These are phyloP conservation scores for Suillus spraguei DNA, from an alignment of 768 basidiomycete genomes.

Conservation along the genomic window DNA sequence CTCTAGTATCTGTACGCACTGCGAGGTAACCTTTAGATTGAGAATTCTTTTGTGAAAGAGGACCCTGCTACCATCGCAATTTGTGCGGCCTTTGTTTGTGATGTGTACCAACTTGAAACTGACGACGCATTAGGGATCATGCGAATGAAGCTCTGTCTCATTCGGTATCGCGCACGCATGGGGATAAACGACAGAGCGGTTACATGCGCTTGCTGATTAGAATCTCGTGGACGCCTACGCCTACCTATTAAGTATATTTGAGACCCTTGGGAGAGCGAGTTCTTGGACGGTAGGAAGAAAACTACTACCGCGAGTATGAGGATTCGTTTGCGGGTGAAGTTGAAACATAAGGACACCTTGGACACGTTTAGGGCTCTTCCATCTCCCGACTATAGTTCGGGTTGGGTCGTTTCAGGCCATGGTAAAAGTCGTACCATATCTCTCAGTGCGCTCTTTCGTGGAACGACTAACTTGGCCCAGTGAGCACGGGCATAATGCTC, in stretches of 20 bases:
- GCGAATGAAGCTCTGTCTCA: slow-evolving; percentile 79
- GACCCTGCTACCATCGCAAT: slow-evolving; percentile 78
- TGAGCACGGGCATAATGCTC: too few species aligned
- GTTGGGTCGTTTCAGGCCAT: background rate
- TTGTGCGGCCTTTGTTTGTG: slow-evolving; percentile 47
- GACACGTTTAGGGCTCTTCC: too few species aligned
- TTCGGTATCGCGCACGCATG: slow-evolving; percentile 77
- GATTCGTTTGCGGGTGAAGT: background rate
- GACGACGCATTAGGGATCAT: slow-evolving; percentile 64
- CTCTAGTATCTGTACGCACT: slow-evolving; percentile 93
- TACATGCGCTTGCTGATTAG: slow-evolving; percentile 77
- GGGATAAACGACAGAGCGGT: slow-evolving; percentile 70
- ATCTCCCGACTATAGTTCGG: slow-evolving; percentile 4
- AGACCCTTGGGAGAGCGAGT: background rate
- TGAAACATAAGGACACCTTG: slow-evolving; percentile 1
- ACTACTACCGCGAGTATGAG: background rate
- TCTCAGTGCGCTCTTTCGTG: background rate
- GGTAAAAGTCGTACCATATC: slow-evolving; percentile 2
- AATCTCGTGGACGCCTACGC: slow-evolving; percentile 71
- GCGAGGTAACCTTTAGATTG: slow-evolving; percentile 85
- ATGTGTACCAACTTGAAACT: background rate
- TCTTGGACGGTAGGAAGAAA: background rate
- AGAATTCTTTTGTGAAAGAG: slow-evolving; percentile 84
- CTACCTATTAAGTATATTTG: too few species aligned
- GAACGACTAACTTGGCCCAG: too few species aligned